Evolutionary conservation across 129 eudicot genomes (phyloP).

Genomic region (Heracleum sosnowskyi): DNA sequence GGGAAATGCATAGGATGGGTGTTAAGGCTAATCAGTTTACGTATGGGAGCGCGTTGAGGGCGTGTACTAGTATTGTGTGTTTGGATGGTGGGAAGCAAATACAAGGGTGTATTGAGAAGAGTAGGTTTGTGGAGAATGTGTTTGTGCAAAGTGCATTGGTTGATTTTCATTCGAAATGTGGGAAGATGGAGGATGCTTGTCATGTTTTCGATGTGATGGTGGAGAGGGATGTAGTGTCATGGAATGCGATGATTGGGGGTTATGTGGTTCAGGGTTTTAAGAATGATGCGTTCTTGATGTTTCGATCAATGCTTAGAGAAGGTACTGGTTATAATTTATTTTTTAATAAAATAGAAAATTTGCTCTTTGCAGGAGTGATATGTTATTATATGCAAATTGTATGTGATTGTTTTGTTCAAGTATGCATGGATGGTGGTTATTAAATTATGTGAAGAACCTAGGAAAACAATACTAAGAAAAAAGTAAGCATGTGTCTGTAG

Average conservation of each 20-base stretch:
- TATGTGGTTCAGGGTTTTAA: conserved; percentile 38
- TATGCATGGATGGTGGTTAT: background rate
- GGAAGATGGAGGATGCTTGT: conserved; percentile 57
- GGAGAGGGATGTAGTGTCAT: conserved; percentile 52
- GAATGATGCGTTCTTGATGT: conserved; percentile 33
- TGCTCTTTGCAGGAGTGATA: no score
- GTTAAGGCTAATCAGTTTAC: conserved; percentile 58
- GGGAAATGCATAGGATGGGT: conserved; percentile 39
- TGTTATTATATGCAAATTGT: background rate
- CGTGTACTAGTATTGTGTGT: conserved; percentile 36
- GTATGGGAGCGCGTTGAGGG: conserved; percentile 54
- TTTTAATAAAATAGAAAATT: no score
- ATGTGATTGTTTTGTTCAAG: background rate
- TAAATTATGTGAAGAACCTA: background rate
- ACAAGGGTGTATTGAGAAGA: conserved; percentile 54
- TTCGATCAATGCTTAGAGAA: conserved; percentile 46
- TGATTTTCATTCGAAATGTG: conserved; percentile 60
- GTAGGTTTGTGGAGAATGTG: conserved; percentile 34
- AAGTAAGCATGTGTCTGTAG: background rate
- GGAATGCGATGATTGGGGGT: conserved; percentile 75
- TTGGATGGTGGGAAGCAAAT: conserved; percentile 41
- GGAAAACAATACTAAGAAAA: background rate
- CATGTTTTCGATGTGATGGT: conserved; percentile 38
- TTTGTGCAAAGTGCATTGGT: conserved; percentile 72
- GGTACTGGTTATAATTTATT: conserved; percentile 23